These are phyloP conservation scores for Persicaria maculosa DNA, from an alignment of 148 eudicot genomes.

Conservation along the genomic window DNA sequence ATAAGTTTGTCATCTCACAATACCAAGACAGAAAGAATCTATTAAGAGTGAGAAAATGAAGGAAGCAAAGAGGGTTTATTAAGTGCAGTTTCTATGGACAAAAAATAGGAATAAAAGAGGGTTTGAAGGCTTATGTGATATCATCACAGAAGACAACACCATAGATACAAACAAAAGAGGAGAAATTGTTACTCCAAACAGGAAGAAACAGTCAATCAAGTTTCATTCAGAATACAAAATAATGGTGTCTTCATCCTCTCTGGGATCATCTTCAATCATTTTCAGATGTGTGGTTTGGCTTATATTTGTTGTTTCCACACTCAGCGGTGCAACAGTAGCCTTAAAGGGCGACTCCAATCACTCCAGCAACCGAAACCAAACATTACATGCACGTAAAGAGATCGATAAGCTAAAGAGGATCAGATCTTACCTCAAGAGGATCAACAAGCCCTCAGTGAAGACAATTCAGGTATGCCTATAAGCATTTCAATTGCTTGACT, in stretches of 20 bases:
- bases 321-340: constrained; percentile 18
- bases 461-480: constrained; percentile 58
- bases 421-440: constrained; percentile 52
- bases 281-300: constrained; percentile 38
- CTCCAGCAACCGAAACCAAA: constrained; percentile 37
- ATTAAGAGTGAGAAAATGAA: neutral
- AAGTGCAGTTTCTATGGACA: constrained; percentile 40
- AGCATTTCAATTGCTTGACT: neutral
- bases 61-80: neutral
- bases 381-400: constrained; percentile 50
- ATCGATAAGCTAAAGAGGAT: constrained; percentile 45
- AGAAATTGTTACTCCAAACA: neutral
- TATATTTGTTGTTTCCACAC: constrained; percentile 18
- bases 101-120: constrained; percentile 44
- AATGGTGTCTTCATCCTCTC: constrained; percentile 30
- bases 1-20: neutral
- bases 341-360: constrained; percentile 16
- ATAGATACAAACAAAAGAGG: constrained; percentile 17
- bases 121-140: constrained; percentile 10
- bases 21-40: neutral
- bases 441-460: constrained; percentile 81
- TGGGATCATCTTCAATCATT: constrained; percentile 35
- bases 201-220: neutral
- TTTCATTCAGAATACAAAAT: constrained; percentile 19
- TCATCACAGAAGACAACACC: constrained; percentile 35